A percentile compares a stretch with the other conserved stretches of the same genome.
These are phyloP conservation scores for Xylariaceae sp. DNA, from an alignment of 2,329 filamentous ascomycete genomes.

Conservation along the genomic window DNA sequence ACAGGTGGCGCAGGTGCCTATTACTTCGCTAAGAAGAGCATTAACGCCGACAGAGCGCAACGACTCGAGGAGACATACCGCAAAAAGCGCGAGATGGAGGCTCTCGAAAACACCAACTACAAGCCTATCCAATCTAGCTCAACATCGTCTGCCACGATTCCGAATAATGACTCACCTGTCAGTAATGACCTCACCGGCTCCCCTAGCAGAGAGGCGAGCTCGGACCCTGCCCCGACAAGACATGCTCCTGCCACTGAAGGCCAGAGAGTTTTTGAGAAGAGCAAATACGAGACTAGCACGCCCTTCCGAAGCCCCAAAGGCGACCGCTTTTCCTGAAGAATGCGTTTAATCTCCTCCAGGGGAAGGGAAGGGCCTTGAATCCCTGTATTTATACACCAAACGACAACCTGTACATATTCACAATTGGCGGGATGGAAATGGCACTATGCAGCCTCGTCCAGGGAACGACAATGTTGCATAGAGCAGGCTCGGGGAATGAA, in stretches of 20 bases:
- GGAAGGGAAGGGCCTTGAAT: conserved; percentile 1
- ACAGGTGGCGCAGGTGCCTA: conserved; percentile 85
- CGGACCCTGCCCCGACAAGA: conserved; percentile 78
- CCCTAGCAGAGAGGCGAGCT: conserved; percentile 66
- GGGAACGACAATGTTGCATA: no score
- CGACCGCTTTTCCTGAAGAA: conserved; percentile 70
- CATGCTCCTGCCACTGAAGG: conserved; percentile 70
- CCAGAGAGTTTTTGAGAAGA: conserved; percentile 66
- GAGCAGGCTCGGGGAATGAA: no score
- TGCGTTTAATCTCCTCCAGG: no score
- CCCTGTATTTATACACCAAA: conserved; percentile 5
- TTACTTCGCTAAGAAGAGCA: conserved; percentile 89
- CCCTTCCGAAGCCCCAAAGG: conserved; percentile 77
- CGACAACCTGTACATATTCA: conserved; percentile 9
- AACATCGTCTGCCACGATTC: conserved; percentile 16
- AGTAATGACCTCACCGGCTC: conserved; percentile 54
- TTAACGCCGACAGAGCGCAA: conserved; percentile 80
- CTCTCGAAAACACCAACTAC: conserved; percentile 46
- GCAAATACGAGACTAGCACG: conserved; percentile 78
- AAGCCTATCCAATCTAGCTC: conserved; percentile 32
- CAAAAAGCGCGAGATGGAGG: conserved; percentile 55
- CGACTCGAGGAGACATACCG: conserved; percentile 62
- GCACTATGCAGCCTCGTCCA: no score
- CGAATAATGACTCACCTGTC: conserved; percentile 37
- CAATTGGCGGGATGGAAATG: no score